A percentile compares a stretch with the other conserved stretches of the same genome.
Conservation (phyloP, 345 rosid species). For the Boechera retrofracta region DNA sequence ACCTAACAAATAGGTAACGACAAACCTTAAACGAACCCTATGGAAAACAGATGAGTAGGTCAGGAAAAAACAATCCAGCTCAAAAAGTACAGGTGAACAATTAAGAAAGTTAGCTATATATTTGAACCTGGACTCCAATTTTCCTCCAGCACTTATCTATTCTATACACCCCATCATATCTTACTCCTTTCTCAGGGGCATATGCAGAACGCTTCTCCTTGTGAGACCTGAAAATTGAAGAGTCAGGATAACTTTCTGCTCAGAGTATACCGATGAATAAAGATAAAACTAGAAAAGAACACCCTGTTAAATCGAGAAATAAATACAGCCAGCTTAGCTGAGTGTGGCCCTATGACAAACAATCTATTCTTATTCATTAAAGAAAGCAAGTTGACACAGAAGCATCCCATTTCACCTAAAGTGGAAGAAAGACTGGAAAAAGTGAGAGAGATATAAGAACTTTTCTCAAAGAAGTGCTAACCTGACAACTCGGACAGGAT, state of each 20-base stretch:
- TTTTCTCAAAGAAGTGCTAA: constrained; percentile 26
- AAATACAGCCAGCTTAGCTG: background rate
- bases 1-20: constrained; percentile 78
- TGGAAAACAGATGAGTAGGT: background rate
- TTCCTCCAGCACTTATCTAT: constrained; percentile 84
- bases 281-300: background rate
- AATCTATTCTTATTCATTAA: background rate
- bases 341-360: background rate
- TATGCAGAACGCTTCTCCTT: constrained; percentile 78
- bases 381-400: background rate
- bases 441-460: background rate
- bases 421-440: background rate
- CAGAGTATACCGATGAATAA: background rate
- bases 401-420: background rate
- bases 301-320: background rate
- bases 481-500: constrained; percentile 94
- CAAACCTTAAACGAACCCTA: constrained; percentile 69
- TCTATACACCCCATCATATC: constrained; percentile 82
- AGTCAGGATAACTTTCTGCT: background rate
- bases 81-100: background rate
- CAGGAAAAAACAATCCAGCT: background rate
- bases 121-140: constrained; percentile 58
- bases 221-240: constrained; percentile 55
- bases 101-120: background rate
- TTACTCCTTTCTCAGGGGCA: constrained; percentile 75